phyloP scores from a whole-genome alignment of 805 yeast species.

The Torulaspora gathmanii region DNA sequence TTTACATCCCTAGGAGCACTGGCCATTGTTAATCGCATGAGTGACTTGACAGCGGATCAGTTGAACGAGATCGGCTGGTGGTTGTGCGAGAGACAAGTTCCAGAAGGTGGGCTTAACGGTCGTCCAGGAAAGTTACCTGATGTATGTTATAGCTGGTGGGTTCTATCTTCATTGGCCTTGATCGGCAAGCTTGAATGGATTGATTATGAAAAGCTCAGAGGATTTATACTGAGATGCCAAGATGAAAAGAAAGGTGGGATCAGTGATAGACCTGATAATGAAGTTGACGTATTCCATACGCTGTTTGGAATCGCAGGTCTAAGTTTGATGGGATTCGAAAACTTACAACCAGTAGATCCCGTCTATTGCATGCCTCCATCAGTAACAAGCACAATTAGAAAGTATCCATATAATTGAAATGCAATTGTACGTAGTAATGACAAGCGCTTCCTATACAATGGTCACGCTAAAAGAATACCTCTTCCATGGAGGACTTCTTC shows the following conservation, averaged over 20 bases:
- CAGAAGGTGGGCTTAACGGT: constrained; percentile 89
- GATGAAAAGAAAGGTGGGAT: constrained; percentile 81
- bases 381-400: constrained; percentile 35
- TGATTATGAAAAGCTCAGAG: constrained; percentile 53
- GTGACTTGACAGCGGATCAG: constrained; percentile 39
- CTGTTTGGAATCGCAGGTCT: constrained; percentile 86
- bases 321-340: constrained; percentile 62
- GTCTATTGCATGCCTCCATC: constrained; percentile 72
- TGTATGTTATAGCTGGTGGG: constrained; percentile 99
- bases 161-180: constrained; percentile 66
- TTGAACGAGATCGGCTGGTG: constrained; percentile 63
- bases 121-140: constrained; percentile 94
- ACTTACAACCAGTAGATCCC: constrained; percentile 69
- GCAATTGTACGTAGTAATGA: constrained; percentile 1
- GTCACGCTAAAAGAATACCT: constrained; percentile 37
- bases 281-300: constrained; percentile 90
- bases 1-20: constrained; percentile 82
- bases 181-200: constrained; percentile 71
- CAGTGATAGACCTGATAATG: constrained; percentile 86
- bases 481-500: constrained; percentile 48
- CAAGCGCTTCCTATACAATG: background rate
- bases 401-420: constrained; percentile 34
- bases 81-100: constrained; percentile 86
- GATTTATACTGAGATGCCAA: constrained; percentile 72
- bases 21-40: constrained; percentile 59